A percentile compares a stretch with the other conserved stretches of the same genome.
These are phyloP conservation scores for Hermanozyma aechmeae DNA, from an alignment of 805 yeast species.

Conservation along the genomic window DNA sequence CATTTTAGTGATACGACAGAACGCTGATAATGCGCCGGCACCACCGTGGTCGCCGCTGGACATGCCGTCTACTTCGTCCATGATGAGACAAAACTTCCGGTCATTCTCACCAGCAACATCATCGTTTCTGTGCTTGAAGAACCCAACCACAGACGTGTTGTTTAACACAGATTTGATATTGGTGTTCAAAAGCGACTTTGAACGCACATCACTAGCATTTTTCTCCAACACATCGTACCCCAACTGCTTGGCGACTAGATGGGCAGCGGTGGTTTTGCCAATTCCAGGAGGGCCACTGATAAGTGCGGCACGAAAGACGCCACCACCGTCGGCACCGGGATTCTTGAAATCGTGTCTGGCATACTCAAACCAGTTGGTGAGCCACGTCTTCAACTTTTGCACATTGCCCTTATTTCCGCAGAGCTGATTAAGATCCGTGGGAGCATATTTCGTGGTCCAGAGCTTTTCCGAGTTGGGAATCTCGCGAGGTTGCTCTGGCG, in stretches of 20 bases:
- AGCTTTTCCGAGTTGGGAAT: conserved; percentile 52
- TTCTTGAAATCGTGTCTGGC: conserved; percentile 46
- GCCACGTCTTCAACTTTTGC: conserved; percentile 61
- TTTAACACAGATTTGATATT: conserved; percentile 63
- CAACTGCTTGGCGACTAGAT: conserved; percentile 55
- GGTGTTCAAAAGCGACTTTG: conserved; percentile 64
- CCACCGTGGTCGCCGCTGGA: conserved; percentile 99
- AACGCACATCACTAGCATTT: conserved; percentile 85
- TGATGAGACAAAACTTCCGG: conserved; percentile 67
- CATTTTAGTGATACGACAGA: conserved; percentile 75
- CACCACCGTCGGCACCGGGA: conserved; percentile 56
- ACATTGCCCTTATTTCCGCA: conserved; percentile 79
- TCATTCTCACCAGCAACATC: conserved; percentile 23
- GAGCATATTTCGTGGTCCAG: conserved; percentile 95
- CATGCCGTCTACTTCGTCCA: conserved; percentile 99
- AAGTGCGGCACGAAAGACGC: conserved; percentile 71
- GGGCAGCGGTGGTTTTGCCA: conserved; percentile 80
- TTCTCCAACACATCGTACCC: conserved; percentile 72
- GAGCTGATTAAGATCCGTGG: conserved; percentile 60
- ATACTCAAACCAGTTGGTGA: conserved; percentile 61
- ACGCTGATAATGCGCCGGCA: conserved; percentile 84
- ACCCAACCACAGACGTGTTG: conserved; percentile 80
- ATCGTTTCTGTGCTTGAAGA: conserved; percentile 37
- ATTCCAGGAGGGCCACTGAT: conserved; percentile 85
- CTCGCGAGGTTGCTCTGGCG: conserved; percentile 15